A percentile compares a stretch with the other conserved stretches of the same genome.
These are phyloP conservation scores for Wallemia hederae DNA, from an alignment of 1,284 basidiomycete genomes.

Conservation along the genomic window DNA sequence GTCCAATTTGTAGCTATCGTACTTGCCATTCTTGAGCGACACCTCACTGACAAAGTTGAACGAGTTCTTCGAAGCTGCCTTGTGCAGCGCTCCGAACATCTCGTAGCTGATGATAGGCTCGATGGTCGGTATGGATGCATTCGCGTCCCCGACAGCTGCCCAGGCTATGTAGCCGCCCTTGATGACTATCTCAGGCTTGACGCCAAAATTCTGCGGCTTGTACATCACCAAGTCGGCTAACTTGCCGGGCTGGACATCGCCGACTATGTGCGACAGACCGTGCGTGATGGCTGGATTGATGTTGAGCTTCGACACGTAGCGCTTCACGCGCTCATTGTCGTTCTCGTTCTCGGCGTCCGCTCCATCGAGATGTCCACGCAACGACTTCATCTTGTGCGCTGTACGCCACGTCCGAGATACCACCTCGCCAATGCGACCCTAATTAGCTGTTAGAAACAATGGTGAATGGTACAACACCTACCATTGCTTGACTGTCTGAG, in stretches of 20 bases:
- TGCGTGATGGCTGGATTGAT: conserved; percentile 91
- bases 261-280: conserved; percentile 64
- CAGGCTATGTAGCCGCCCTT: conserved; percentile 83
- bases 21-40: conserved; percentile 30
- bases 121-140: conserved; percentile 73
- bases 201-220: conserved; percentile 74
- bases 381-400: conserved; percentile 69
- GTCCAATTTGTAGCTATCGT: conserved; percentile 29
- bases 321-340: conserved; percentile 89
- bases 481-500: conserved; percentile 17
- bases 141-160: conserved; percentile 76
- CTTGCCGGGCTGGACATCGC: conserved; percentile 49
- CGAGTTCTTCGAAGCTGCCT: conserved; percentile 48
- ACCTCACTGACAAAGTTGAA: conserved; percentile 54
- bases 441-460: background rate
- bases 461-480: background rate
- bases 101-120: conserved; percentile 58
- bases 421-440: conserved; percentile 91
- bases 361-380: conserved; percentile 38
- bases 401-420: conserved; percentile 82
- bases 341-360: conserved; percentile 30
- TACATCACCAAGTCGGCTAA: conserved; percentile 85
- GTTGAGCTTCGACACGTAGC: conserved; percentile 89
- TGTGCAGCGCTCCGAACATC: conserved; percentile 60
- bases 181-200: conserved; percentile 68